Base-by-base conservation (phyloP, 495 filamentous ascomycete species). In the Amniculicola lignicola region DNA sequence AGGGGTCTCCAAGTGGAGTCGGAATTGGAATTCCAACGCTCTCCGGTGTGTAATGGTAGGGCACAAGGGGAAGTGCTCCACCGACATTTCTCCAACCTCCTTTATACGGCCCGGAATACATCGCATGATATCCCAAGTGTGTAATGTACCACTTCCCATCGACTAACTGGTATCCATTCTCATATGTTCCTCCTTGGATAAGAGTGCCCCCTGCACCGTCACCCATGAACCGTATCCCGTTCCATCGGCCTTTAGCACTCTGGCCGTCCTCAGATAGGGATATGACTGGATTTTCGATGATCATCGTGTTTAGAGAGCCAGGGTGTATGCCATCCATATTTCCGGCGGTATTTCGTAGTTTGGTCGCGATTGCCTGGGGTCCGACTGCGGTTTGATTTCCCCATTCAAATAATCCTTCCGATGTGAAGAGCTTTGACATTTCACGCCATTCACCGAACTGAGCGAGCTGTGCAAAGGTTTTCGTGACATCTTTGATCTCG, bases 171-270 rank as follows among this genome's bases (percentile, higher is more conserved):
- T 54, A 60, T 37, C 49, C 41, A 28, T 60, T 60, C 44, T 60
- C 49, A 23, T 60, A 60, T 36, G 54, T 60, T 1, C 57, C 57
- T 14, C 57, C 57, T 25, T 54, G 41, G 44, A 60, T 54, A 23
- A 24, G 38, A 15, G 57, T 47, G 24, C 37, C 43, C 2, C 43
- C 50, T 4, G 4, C 12, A 2, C 57, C 57, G 50, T 60, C 57
- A n/a, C 57, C 57, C 22, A 14, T 18, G 38, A 60, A 60, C 16
- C 57, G 24, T n/a, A 60, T 23, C 11, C 57, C 57, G 23, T 60
- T 60, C 57, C 57, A 60, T 21, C 57, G 31, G 1, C 16, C 57
- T 27, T 60, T 60, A 10, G 48, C 57, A 14, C 24, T 41, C n/a
- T 22, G 49, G 4, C 57, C 57, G 37, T 60, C 50, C 5, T 42